Conservation (phyloP, 2,329 filamentous ascomycete genomes). For the Malbranchea zuffiana region DNA sequence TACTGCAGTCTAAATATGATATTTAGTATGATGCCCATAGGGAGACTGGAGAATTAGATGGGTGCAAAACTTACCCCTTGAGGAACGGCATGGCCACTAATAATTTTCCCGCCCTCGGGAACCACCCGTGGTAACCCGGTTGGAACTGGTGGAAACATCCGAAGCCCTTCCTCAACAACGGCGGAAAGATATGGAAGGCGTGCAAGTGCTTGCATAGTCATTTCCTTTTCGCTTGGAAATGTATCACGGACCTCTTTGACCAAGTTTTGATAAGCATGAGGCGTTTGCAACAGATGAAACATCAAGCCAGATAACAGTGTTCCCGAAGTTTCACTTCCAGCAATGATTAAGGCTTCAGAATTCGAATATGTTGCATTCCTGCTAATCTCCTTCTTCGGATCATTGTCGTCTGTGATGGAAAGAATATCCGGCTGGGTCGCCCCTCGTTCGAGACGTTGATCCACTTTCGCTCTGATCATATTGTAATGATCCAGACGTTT, state of each 20-base stretch:
- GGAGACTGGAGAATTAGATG: not conserved
- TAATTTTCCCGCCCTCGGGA: conserved; percentile 11
- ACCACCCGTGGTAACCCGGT: conserved; percentile 15
- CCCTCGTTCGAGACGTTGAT: conserved; percentile 6
- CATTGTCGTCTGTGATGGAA: conserved; percentile 1
- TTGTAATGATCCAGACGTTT: conserved; percentile 8
- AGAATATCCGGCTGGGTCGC: conserved; percentile 5
- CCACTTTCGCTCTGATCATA: conserved; percentile 7
- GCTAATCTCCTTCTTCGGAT: conserved; percentile 26
- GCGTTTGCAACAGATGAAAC: conserved; percentile 26
- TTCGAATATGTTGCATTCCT: no score
- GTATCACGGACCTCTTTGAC: conserved; percentile 9
- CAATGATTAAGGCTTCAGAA: conserved; percentile 30
- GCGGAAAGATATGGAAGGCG: conserved; percentile 15
- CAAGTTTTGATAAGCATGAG: conserved; percentile 9
- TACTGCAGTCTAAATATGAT: conserved; percentile 2
- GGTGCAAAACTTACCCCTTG: conserved; percentile 10
- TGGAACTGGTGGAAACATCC: conserved; percentile 19
- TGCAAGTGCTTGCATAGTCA: conserved; percentile 8
- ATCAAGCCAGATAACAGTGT: conserved; percentile 31
- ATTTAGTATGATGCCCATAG: no score
- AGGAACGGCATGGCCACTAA: conserved; percentile 16
- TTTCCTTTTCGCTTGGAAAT: conserved; percentile 10
- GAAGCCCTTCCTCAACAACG: conserved; percentile 18
- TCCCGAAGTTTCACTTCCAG: conserved; percentile 38